Conservation (phyloP, 2,329 filamentous ascomycete genomes). For the Penicillium sclerotigenum region DNA sequence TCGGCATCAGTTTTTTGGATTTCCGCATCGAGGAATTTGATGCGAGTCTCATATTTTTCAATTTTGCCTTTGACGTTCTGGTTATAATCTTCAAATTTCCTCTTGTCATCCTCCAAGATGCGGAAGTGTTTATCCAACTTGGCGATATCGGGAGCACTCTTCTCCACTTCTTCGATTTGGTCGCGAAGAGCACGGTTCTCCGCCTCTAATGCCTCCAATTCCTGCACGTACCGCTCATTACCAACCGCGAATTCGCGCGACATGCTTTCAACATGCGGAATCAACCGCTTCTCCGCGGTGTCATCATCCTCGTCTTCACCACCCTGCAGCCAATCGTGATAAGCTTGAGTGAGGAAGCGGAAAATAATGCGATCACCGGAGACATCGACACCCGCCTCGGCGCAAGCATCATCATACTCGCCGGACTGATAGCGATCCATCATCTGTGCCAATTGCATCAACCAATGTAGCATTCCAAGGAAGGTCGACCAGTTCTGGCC, state of each 20-base stretch:
- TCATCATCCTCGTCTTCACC: constrained; percentile 85
- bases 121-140: constrained; percentile 86
- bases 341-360: constrained; percentile 83
- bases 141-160: constrained; percentile 76
- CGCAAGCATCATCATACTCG: constrained; percentile 84
- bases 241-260: constrained; percentile 78
- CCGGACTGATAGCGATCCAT: constrained; percentile 76
- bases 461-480: constrained; percentile 91
- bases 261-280: constrained; percentile 85
- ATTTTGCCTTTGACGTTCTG: constrained; percentile 76
- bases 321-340: constrained; percentile 89
- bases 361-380: constrained; percentile 90
- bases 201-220: constrained; percentile 79
- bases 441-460: constrained; percentile 97
- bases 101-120: constrained; percentile 89
- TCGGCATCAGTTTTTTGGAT: constrained; percentile 74
- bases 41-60: constrained; percentile 80
- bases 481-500: constrained; percentile 98
- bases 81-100: constrained; percentile 96
- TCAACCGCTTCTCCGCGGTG: constrained; percentile 72
- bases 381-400: constrained; percentile 83
- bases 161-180: constrained; percentile 86
- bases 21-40: constrained; percentile 79
- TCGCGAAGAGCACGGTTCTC: constrained; percentile 77
- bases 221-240: constrained; percentile 79